Conservation (phyloP, 805 yeast genomes). For the Kuraishia cidri region DNA sequence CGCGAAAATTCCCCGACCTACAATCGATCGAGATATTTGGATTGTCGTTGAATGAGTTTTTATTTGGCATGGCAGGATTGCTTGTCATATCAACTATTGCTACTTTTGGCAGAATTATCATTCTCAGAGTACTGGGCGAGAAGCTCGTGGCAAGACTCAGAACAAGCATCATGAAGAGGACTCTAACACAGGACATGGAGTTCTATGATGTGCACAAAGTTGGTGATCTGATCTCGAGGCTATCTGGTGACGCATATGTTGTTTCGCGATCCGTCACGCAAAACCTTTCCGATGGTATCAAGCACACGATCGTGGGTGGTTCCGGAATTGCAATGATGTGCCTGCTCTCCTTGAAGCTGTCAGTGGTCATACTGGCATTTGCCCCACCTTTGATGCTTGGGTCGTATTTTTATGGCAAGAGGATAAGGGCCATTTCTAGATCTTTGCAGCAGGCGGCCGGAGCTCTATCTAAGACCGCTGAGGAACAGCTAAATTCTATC, state of each 20-base stretch:
- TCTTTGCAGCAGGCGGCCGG: constrained; percentile 82
- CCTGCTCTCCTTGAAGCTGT: constrained; percentile 69
- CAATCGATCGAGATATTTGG: constrained; percentile 38
- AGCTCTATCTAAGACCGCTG: constrained; percentile 80
- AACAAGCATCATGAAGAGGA: constrained; percentile 66
- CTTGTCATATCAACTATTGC: constrained; percentile 70
- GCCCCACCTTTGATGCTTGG: constrained; percentile 82
- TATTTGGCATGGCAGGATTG: constrained; percentile 48
- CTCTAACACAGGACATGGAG: constrained; percentile 80
- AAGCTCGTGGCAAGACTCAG: constrained; percentile 79
- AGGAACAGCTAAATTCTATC: constrained; percentile 80
- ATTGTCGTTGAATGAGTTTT: constrained; percentile 50
- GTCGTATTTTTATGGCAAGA: constrained; percentile 76
- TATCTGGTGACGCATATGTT: constrained; percentile 84
- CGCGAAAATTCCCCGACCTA: constrained; percentile 20
- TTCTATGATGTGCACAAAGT: constrained; percentile 86
- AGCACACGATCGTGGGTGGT: constrained; percentile 71
- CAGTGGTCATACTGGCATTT: constrained; percentile 66
- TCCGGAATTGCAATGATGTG: constrained; percentile 92
- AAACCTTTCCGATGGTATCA: constrained; percentile 83
- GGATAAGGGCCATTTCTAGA: constrained; percentile 67
- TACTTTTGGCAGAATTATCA: constrained; percentile 69
- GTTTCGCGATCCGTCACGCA: constrained; percentile 83
- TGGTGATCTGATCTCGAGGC: constrained; percentile 84
- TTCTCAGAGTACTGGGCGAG: constrained; percentile 78